Percentiles rank a stretch among this genome's conserved stretches.
phyloP scores from a whole-genome alignment of 2,329 filamentous ascomycete species.

The Curvularia eragrostidis region DNA sequence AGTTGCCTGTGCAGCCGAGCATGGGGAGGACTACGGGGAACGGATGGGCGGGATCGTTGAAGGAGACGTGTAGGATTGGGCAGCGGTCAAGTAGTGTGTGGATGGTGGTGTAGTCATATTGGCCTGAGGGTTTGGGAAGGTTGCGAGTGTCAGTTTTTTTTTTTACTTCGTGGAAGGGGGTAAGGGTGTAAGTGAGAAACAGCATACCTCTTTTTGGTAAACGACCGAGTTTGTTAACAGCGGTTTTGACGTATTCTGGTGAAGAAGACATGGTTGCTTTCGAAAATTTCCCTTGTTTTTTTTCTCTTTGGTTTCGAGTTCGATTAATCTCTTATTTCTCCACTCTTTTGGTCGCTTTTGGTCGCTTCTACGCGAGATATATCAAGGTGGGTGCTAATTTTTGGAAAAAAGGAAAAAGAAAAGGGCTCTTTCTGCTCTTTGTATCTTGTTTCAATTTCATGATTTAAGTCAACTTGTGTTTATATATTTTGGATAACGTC shows the following conservation, averaged over 20 bases:
- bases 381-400: not conserved
- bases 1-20: conserved; percentile 48
- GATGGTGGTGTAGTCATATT: conserved; percentile 46
- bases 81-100: conserved; percentile 42
- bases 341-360: too few relatives aligned
- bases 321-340: too few relatives aligned
- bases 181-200: not conserved
- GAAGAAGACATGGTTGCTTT: conserved; percentile 13
- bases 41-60: conserved; percentile 52
- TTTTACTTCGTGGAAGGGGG: not conserved
- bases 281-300: not conserved
- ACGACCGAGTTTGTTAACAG: conserved; percentile 39
- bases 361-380: not conserved
- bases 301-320: not conserved
- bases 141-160: not conserved
- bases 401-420: not conserved
- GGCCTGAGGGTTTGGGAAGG: conserved; percentile 20
- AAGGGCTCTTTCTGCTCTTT: not conserved
- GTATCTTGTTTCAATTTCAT: not conserved
- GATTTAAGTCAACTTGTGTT: not conserved
- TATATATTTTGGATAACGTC: not conserved
- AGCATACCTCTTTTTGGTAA: conserved; percentile 37
- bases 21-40: conserved; percentile 60
- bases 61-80: conserved; percentile 48
- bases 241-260: conserved; percentile 34